Percentiles rank a stretch among this genome's conserved stretches.
phyloP scores from a whole-genome alignment of 768 basidiomycete genomes.

The Lactarius akahatsu region DNA sequence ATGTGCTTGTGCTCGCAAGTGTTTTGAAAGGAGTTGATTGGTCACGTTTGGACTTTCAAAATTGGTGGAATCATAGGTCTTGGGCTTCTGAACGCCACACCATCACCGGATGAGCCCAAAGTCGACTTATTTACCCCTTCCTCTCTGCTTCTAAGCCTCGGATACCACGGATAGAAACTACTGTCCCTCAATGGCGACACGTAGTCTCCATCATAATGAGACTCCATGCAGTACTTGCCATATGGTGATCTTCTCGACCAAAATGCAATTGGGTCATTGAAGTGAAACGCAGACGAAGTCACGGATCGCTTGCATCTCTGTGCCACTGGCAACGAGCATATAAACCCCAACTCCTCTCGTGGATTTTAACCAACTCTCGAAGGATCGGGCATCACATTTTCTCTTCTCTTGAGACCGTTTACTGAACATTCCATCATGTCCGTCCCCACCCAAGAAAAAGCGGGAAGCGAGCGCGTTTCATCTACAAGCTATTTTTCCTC shows the following conservation, averaged over 20 bases:
- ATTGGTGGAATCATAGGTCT: no score
- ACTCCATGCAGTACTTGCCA: not conserved
- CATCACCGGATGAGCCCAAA: not conserved
- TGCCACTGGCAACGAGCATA: not conserved
- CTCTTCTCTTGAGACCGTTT: not conserved
- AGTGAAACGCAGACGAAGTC: not conserved
- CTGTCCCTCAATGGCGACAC: not conserved
- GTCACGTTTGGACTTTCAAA: not conserved
- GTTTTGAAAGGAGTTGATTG: no score
- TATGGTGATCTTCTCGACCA: not conserved
- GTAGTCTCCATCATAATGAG: not conserved
- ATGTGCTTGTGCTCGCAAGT: no score
- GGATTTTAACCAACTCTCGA: not conserved
- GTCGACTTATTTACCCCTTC: not conserved
- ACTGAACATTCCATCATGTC: slow-evolving; percentile 1
- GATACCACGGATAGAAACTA: not conserved
- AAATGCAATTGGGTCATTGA: not conserved
- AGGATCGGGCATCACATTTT: not conserved
- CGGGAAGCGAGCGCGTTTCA: not conserved
- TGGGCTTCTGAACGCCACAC: not conserved
- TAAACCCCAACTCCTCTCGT: not conserved
- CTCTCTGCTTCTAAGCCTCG: not conserved
- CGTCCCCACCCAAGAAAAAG: not conserved
- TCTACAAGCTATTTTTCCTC: not conserved
- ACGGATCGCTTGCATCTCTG: not conserved